These are phyloP conservation scores for Calocybe indica DNA, from an alignment of 768 basidiomycete genomes.

Conservation along the genomic window DNA sequence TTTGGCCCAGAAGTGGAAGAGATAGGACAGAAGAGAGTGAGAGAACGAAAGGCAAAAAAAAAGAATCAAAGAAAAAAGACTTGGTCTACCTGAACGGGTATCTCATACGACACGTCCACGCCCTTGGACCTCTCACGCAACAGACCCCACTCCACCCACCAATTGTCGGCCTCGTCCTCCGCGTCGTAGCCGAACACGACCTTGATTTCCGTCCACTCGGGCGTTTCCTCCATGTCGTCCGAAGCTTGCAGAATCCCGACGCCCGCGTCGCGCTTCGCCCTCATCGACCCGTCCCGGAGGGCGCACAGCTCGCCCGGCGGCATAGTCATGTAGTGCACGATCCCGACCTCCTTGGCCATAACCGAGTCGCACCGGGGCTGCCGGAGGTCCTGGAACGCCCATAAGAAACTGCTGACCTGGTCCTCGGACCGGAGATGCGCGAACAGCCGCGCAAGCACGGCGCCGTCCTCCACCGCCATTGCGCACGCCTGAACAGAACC, in stretches of 20 bases:
- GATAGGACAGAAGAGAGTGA: too few relatives aligned
- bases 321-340: slow-evolving; percentile 34
- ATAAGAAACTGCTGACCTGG: slow-evolving; percentile 41
- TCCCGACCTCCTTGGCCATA: slow-evolving; percentile 35
- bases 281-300: slow-evolving; percentile 33
- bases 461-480: slow-evolving; percentile 52
- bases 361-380: slow-evolving; percentile 37
- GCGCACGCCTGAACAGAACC: slow-evolving; percentile 40
- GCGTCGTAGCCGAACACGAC: slow-evolving; percentile 46
- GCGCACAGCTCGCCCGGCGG: slow-evolving; percentile 36
- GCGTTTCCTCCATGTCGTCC: slow-evolving; percentile 1
- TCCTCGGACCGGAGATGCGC: slow-evolving; percentile 34
- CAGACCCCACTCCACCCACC: slow-evolving; percentile 56
- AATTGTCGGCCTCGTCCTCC: slow-evolving; percentile 46
- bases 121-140: slow-evolving; percentile 31
- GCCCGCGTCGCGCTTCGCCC: slow-evolving; percentile 22
- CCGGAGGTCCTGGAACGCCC: slow-evolving; percentile 49
- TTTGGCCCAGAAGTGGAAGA: too few relatives aligned
- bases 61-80: slow-evolving; percentile 1
- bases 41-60: background rate
- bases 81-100: slow-evolving; percentile 5
- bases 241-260: slow-evolving; percentile 10
- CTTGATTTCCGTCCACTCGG: slow-evolving; percentile 43
- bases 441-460: slow-evolving; percentile 48
- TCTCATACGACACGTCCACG: slow-evolving; percentile 7